Conservation (phyloP, 192 early-diverging fungal species). For the Dimargaris xerosporica region DNA sequence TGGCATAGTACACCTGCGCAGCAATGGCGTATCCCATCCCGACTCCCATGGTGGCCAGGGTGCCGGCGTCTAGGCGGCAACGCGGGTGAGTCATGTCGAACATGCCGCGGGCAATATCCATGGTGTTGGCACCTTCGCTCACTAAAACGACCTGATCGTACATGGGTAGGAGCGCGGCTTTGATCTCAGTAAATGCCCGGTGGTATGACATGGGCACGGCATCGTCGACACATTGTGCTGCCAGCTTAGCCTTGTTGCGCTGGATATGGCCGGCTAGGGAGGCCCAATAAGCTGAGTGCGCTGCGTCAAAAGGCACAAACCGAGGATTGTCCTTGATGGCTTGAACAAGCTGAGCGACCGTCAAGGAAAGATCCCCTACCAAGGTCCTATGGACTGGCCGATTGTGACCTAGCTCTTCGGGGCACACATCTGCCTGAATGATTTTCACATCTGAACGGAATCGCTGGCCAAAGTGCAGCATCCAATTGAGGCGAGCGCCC, state of each 20-base stretch:
- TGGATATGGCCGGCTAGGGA: slow-evolving; percentile 15
- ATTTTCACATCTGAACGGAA: slow-evolving; percentile 38
- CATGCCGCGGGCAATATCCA: slow-evolving; percentile 61
- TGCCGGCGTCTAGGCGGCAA: slow-evolving; percentile 52
- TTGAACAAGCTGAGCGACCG: slow-evolving; percentile 33
- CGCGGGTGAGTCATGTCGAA: slow-evolving; percentile 48
- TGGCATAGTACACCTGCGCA: slow-evolving; percentile 33
- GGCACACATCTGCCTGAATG: slow-evolving; percentile 51
- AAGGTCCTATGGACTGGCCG: slow-evolving; percentile 30
- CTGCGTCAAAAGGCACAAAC: background rate
- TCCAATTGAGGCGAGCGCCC: slow-evolving; percentile 60
- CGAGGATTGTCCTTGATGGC: slow-evolving; percentile 8
- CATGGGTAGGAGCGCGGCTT: slow-evolving; percentile 30
- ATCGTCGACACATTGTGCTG: slow-evolving; percentile 23
- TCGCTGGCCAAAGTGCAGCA: slow-evolving; percentile 50
- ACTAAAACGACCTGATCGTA: slow-evolving; percentile 35
- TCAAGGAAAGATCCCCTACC: slow-evolving; percentile 39
- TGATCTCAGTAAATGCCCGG: slow-evolving; percentile 50
- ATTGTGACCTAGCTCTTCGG: slow-evolving; percentile 50
- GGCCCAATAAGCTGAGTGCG: slow-evolving; percentile 13
- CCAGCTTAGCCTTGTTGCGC: slow-evolving; percentile 28
- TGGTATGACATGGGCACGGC: slow-evolving; percentile 45
- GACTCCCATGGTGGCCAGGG: slow-evolving; percentile 68
- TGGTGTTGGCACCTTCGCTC: slow-evolving; percentile 62
- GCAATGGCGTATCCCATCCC: slow-evolving; percentile 58